phyloP scores from a whole-genome alignment of 805 yeast species.

The Candida silvatica region DNA sequence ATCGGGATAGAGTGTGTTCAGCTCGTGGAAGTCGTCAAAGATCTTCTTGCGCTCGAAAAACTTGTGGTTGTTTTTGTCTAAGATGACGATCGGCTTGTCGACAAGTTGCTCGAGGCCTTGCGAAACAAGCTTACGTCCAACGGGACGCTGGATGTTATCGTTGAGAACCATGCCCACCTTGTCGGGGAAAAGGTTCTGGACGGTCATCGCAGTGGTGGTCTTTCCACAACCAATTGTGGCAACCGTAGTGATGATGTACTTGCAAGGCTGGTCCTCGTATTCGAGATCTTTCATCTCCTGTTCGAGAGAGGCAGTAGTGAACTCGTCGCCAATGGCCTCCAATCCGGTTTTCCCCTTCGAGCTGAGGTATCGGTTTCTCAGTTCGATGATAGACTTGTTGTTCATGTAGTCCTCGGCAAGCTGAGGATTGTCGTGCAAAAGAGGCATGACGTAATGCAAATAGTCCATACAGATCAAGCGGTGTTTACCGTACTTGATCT shows the following conservation, averaged over 20 bases:
- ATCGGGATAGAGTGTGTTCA: constrained; percentile 35
- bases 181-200: constrained; percentile 42
- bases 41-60: constrained; percentile 60
- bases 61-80: constrained; percentile 82
- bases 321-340: constrained; percentile 41
- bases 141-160: constrained; percentile 53
- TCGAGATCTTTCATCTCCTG: constrained; percentile 16
- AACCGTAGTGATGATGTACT: constrained; percentile 67
- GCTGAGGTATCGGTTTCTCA: constrained; percentile 59
- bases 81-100: constrained; percentile 43
- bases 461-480: constrained; percentile 57
- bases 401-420: constrained; percentile 35
- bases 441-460: constrained; percentile 52
- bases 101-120: constrained; percentile 34
- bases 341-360: constrained; percentile 47
- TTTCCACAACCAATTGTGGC: constrained; percentile 96
- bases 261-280: constrained; percentile 29
- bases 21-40: constrained; percentile 38
- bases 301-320: constrained; percentile 23
- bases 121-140: constrained; percentile 41
- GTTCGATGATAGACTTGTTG: constrained; percentile 66
- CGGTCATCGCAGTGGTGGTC: constrained; percentile 66
- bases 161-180: constrained; percentile 73
- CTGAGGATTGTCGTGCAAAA: constrained; percentile 41
- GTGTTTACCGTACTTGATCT: constrained; percentile 37